These are phyloP conservation scores for Penicillium olsonii DNA, from an alignment of 2,329 filamentous ascomycete genomes.

Conservation along the genomic window DNA sequence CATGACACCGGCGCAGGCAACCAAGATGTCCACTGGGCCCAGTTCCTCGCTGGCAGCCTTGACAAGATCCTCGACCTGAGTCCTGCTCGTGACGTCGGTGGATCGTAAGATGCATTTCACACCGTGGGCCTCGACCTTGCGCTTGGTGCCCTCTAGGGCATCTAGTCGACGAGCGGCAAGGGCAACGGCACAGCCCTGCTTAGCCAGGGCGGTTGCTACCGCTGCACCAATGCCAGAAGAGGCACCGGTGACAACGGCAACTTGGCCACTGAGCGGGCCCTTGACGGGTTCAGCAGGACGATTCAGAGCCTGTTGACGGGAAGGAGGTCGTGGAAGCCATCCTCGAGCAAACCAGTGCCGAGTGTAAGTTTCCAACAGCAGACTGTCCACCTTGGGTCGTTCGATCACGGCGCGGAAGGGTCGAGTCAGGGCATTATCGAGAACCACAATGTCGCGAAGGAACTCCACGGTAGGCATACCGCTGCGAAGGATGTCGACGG, in stretches of 20 bases:
- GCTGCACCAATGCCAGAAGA: conserved; percentile 79
- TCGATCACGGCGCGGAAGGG: conserved; percentile 60
- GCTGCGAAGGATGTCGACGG: conserved; percentile 74
- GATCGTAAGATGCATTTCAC: conserved; percentile 67
- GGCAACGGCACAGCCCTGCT: conserved; percentile 70
- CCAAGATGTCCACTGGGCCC: conserved; percentile 74
- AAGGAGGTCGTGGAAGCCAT: conserved; percentile 68
- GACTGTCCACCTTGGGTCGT: conserved; percentile 68
- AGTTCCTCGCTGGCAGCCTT: conserved; percentile 60
- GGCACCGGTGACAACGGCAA: conserved; percentile 76
- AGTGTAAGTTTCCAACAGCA: conserved; percentile 74
- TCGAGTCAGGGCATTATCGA: conserved; percentile 69
- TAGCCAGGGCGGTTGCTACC: conserved; percentile 67
- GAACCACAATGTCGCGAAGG: conserved; percentile 68
- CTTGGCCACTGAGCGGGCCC: conserved; percentile 66
- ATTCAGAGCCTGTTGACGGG: conserved; percentile 49
- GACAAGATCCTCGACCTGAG: conserved; percentile 68
- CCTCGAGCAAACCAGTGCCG: conserved; percentile 79
- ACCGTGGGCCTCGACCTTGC: conserved; percentile 57
- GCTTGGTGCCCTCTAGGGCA: conserved; percentile 67
- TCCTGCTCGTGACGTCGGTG: conserved; percentile 71
- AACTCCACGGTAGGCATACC: conserved; percentile 78
- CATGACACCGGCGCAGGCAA: conserved; percentile 81
- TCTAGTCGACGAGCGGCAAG: conserved; percentile 71
- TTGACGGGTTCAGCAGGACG: conserved; percentile 47